Evolutionary conservation across 2,329 filamentous ascomycete genomes (phyloP), one percentile per base, ranked within the genome.

Genomic region (Aspergillus jensenii): DNA sequence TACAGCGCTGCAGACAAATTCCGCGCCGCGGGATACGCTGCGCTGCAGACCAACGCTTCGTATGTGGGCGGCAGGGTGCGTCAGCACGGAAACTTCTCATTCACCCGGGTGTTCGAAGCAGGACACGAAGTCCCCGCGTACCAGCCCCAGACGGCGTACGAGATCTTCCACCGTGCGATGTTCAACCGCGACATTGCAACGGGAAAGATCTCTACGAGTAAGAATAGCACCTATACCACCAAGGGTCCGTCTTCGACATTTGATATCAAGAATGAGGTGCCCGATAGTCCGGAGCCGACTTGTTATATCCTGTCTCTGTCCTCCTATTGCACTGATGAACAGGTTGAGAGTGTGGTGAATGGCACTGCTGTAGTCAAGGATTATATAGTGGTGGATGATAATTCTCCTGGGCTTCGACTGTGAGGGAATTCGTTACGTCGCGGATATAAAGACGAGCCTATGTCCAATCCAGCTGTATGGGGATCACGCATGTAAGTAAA

Each of bases 181-280:
- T 74, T 79, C 51, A 78, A 80, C 48, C 74, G 71, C 11, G 84
- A 85, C 58, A 75, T 87, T 48, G 80, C 82, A 1, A 86, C 83
- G 3, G 84, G 85, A 0, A 76, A 76, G 41, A 66, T 78, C 1
- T 71, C 73, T 6, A 79, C 75, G 2, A 68, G 60, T 0, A 52
- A 63, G 5, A 69, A 74, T 57, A 59, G 60, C 9, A 65, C 65
- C 4, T 81, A 81, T 56, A 68, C 71, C 4, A 79, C 76, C 2
- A 47, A 70, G 59, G 79, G 72, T 3, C 76, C 72, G 3, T 65
- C 66, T 4, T 74, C 72, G 49, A 77, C 74, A 21, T 78, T 66
- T 65, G 70, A 78, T 27, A 74, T 82, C 58, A 82, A 75, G 60
- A 80, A 82, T 46, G 62, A 74, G 35, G 71, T 77, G 2, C 75